Percentiles rank a stretch among this genome's conserved stretches.
These are phyloP conservation scores for Leccinellum luteum DNA, from an alignment of 768 basidiomycete genomes.

Conservation along the genomic window DNA sequence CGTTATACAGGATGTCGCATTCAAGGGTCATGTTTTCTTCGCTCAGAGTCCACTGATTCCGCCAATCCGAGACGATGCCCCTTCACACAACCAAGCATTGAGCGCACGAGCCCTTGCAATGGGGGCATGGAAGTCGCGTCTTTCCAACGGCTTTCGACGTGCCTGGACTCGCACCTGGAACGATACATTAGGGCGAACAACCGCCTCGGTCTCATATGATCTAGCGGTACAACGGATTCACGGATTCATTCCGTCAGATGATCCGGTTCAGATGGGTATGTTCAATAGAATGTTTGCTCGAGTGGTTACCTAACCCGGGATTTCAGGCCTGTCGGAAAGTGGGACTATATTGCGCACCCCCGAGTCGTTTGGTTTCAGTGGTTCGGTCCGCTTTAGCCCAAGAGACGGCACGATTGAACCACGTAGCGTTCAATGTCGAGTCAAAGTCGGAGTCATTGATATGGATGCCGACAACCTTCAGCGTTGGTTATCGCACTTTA, in stretches of 20 bases:
- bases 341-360: constrained; percentile 46
- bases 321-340: constrained; percentile 24
- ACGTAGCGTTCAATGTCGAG: constrained; percentile 46
- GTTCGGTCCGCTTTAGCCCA: constrained; percentile 59
- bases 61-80: constrained; percentile 10
- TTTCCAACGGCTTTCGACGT: constrained; percentile 57
- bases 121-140: constrained; percentile 61
- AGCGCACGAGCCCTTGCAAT: constrained; percentile 43
- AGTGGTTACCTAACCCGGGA: background rate
- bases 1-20: constrained; percentile 45
- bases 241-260: constrained; percentile 36
- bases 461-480: constrained; percentile 44
- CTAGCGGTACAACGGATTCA: constrained; percentile 48
- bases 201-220: constrained; percentile 52
- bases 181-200: constrained; percentile 62
- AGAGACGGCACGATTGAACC: constrained; percentile 51
- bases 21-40: constrained; percentile 57
- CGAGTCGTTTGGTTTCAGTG: constrained; percentile 41
- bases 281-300: background rate
- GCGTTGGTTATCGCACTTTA: constrained; percentile 14
- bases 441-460: constrained; percentile 46
- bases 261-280: constrained; percentile 29
- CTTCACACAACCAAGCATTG: constrained; percentile 14
- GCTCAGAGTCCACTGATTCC: constrained; percentile 42
- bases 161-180: constrained; percentile 71